phyloP scores from a whole-genome alignment of 805 yeast genomes.

The Grigorovia jiainica region DNA sequence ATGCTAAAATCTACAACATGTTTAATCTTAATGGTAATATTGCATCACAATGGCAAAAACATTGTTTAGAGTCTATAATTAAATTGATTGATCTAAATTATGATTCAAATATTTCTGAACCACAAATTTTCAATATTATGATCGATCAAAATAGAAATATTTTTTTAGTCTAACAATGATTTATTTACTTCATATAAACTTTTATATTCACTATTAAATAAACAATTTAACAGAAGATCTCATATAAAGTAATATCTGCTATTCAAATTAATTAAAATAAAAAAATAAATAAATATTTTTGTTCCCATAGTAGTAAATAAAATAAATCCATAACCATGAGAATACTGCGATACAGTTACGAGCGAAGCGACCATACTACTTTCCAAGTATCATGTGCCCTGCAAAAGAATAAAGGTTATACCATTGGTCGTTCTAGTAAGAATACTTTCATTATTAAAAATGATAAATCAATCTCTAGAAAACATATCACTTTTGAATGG shows the following conservation, averaged over 20 bases:
- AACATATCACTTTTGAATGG: conserved; percentile 13
- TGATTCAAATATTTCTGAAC: not conserved
- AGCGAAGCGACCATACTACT: conserved; percentile 12
- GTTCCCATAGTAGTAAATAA: too few relatives aligned
- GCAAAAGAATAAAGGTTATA: conserved; percentile 7
- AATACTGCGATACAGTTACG: conserved; percentile 17
- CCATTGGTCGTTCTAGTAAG: conserved; percentile 26
- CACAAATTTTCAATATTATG: conserved; percentile 14
- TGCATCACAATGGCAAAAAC: conserved; percentile 23
- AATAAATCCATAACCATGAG: conserved; percentile 15
- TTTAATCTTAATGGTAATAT: conserved; percentile 19
- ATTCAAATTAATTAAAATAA: not conserved
- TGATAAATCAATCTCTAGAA: conserved; percentile 28
- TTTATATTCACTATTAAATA: too few relatives aligned
- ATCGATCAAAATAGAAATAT: conserved; percentile 11
- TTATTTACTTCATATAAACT: not conserved
- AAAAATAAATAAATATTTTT: too few relatives aligned
- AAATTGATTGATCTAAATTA: conserved; percentile 6
- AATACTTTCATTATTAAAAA: conserved; percentile 20
- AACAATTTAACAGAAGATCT: too few relatives aligned
- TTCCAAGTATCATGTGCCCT: conserved; percentile 13
- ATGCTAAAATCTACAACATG: conserved; percentile 4
- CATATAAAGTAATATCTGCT: too few relatives aligned
- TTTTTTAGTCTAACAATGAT: not conserved
- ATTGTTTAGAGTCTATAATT: conserved; percentile 14